Evolutionary conservation across 169 alveolate species (phyloP).

Genomic region (Plasmodium berghei): DNA sequence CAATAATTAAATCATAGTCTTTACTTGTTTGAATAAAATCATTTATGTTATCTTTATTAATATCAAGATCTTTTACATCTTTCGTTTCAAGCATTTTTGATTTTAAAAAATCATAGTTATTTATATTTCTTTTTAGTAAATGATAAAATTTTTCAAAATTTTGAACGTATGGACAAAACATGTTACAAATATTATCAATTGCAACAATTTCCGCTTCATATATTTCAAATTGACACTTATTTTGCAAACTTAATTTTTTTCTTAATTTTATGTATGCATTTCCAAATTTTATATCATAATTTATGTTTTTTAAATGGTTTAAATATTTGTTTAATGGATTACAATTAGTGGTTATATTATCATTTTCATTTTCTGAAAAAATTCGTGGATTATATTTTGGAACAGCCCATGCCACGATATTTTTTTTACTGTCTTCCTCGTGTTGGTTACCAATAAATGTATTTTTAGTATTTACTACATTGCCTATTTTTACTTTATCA

Average conservation of each 20-base stretch:
- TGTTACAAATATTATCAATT: slow-evolving; percentile 37
- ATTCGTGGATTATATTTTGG: too few species aligned
- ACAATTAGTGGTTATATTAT: slow-evolving; percentile 5
- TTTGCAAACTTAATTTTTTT: slow-evolving; percentile 71
- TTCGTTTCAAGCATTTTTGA: slow-evolving; percentile 6
- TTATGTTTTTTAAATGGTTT: slow-evolving; percentile 30
- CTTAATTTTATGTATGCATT: slow-evolving; percentile 50
- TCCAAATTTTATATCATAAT: slow-evolving; percentile 71
- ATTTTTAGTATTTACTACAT: too few species aligned
- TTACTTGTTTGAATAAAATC: slow-evolving; percentile 28
- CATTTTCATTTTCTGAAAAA: neutral
- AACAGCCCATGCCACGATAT: too few species aligned
- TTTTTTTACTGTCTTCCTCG: too few species aligned
- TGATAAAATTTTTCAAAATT: slow-evolving; percentile 37
- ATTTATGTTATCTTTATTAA: slow-evolving; percentile 26
- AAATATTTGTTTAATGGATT: slow-evolving; percentile 22
- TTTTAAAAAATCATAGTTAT: slow-evolving; percentile 59
- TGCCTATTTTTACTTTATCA: too few species aligned
- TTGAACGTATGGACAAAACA: slow-evolving; percentile 22
- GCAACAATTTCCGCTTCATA: slow-evolving; percentile 74
- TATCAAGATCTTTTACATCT: neutral
- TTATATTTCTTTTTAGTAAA: slow-evolving; percentile 38
- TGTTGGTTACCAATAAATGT: too few species aligned
- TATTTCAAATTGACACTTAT: slow-evolving; percentile 73
- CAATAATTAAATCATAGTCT: slow-evolving; percentile 35